Evolutionary conservation across 768 basidiomycete genomes (phyloP), one percentile per base, ranked within the genome.

Genomic region (Termitomyces titanicus): DNA sequence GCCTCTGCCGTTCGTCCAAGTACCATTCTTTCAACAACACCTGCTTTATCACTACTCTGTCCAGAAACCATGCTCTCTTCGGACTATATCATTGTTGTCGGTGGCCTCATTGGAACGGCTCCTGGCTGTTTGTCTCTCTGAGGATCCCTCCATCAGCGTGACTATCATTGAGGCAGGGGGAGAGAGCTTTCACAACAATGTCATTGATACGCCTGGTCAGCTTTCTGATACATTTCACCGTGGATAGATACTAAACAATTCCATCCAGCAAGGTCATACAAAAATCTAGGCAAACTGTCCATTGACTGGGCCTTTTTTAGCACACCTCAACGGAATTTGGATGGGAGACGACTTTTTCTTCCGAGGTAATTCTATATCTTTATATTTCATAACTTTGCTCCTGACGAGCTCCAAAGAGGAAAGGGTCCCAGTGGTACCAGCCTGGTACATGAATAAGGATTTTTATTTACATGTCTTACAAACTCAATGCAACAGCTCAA

Each of bases 81-180:
- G 27, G 60, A 61, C 50, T 61, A 59, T 40, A 34, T 61, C 7
- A 35, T 61, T n/a, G 44, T 61, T 13, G 55, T 52, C 31, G 49
- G 52, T 42, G 66, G 66, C n/a, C 45, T 59, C 43, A 59, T 61
- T 42, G 66, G 66, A 25, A 51, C 61, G 25, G 64, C 62, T 9
- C n/a, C 46, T 67, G 10, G 66, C 66, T 22, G 58, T 55, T 43
- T 48, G 66, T 22, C 61, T 67, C 8, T 53, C 61, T 7, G 64
- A 67, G 47, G 55, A 64, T 47, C 50, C 59, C 5, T 49, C 17
- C 12, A 51, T 58, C 22, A 53, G 53, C 11, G 64, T 67, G 10
- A 54, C 54, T n/a, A 38, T 67, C 18, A 25, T 67, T 17, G 66
- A 67, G 44, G 74, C 74, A 3, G 74, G 74, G 12, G 68, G 69